Conservation (phyloP, 1,284 basidiomycete genomes). For the Cryptococcus floricola region DNA sequence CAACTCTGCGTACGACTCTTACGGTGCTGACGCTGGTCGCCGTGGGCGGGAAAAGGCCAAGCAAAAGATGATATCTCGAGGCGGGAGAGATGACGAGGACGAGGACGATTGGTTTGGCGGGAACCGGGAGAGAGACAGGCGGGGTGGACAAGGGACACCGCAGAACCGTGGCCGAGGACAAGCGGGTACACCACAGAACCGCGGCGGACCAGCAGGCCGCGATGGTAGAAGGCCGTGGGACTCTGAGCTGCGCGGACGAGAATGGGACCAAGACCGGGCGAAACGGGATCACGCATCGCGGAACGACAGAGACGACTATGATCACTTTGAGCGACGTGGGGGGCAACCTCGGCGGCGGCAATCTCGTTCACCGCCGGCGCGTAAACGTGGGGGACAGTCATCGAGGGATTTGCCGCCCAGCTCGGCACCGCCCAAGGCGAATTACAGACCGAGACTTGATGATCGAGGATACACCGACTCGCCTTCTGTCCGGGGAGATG, state of each 20-base stretch:
- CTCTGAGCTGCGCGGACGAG: constrained; percentile 7
- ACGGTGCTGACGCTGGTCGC: constrained; percentile 27
- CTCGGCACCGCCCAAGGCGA: not conserved
- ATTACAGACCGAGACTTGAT: not conserved
- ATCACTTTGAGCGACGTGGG: not conserved
- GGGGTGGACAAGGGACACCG: not conserved
- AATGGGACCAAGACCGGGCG: constrained; percentile 7
- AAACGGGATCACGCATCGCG: not conserved
- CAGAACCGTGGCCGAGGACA: not conserved
- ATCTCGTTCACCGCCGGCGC: not conserved
- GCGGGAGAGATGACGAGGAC: constrained; percentile 1
- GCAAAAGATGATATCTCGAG: constrained; percentile 3
- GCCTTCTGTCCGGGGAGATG: not conserved
- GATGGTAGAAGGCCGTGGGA: constrained; percentile 12
- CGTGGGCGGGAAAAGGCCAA: constrained; percentile 16
- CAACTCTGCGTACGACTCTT: constrained; percentile 19
- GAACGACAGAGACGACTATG: constrained; percentile 3
- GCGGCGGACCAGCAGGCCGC: not conserved
- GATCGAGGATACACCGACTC: not conserved
- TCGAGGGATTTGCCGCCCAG: not conserved
- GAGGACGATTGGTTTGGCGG: constrained; percentile 14
- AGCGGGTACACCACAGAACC: not conserved
- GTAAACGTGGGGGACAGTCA: not conserved
- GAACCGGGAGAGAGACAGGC: not conserved
- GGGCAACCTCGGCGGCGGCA: not conserved